phyloP scores from a whole-genome alignment of 148 eudicot species.

The Dianthus caryophyllus region DNA sequence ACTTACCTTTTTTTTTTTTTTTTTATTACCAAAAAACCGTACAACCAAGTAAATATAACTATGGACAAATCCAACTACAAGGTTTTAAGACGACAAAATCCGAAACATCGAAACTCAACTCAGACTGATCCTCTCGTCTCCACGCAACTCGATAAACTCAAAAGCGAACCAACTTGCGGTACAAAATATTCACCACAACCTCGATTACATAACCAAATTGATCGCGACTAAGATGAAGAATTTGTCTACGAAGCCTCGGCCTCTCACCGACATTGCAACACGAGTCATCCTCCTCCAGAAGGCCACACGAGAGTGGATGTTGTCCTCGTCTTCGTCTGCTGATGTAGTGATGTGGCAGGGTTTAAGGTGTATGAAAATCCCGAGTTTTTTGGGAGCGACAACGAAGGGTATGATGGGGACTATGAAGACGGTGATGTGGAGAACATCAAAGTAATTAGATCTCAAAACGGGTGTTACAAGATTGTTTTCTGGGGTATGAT shows the following conservation, averaged over 20 bases:
- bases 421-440: too few species aligned
- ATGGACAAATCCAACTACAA: slow-evolving; percentile 8
- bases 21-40: too few species aligned
- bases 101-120: slow-evolving; percentile 14
- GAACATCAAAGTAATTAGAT: too few species aligned
- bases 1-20: slow-evolving; percentile 5
- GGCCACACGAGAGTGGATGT: not conserved
- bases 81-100: not conserved
- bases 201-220: not conserved
- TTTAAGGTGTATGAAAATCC: not conserved
- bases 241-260: not conserved
- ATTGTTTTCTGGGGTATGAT: slow-evolving; percentile 5
- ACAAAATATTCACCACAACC: not conserved
- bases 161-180: not conserved
- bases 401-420: too few species aligned
- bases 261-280: not conserved
- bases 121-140: not conserved
- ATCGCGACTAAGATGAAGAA: slow-evolving; percentile 4
- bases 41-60: not conserved
- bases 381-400: not conserved
- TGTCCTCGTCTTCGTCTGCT: not conserved
- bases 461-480: not conserved
- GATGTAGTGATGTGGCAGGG: too few species aligned
- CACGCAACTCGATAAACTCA: not conserved
- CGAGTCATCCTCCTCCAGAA: slow-evolving; percentile 5